Percentiles rank a stretch among this genome's conserved stretches.
Conservation (phyloP, 768 basidiomycete species). For the Russula compacta region DNA sequence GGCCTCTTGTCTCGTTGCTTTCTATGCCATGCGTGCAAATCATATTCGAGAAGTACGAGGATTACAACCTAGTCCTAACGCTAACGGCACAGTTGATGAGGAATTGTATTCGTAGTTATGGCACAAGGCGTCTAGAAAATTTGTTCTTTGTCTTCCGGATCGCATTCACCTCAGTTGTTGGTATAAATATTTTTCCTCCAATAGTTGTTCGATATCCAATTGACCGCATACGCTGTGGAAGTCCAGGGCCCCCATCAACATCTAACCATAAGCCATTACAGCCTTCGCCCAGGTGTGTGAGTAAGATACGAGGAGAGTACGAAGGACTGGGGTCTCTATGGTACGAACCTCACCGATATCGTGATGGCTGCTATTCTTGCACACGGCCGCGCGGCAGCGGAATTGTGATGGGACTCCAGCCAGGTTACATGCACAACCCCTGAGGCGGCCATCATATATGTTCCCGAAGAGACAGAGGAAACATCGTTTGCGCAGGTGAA, state of each 20-base stretch:
- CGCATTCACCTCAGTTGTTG: background rate
- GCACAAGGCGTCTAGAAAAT: background rate
- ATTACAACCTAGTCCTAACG: background rate
- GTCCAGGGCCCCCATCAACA: background rate
- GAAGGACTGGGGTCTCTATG: background rate
- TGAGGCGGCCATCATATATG: too few species aligned
- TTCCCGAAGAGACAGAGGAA: background rate
- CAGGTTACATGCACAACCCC: too few species aligned
- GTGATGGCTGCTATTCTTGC: background rate
- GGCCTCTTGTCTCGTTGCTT: background rate
- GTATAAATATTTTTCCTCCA: background rate
- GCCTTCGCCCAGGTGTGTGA: too few species aligned
- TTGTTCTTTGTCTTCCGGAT: background rate
- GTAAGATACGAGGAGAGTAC: background rate
- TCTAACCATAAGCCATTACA: background rate
- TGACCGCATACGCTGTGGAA: background rate
- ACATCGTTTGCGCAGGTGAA: background rate
- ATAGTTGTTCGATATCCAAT: too few species aligned
- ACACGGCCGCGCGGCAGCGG: too few species aligned
- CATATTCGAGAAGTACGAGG: background rate
- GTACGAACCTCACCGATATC: background rate
- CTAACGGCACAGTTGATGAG: background rate
- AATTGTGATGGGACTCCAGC: too few species aligned
- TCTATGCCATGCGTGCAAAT: background rate
- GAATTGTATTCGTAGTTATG: constrained; percentile 11